Evolutionary conservation across 345 rosid genomes (phyloP), one percentile per base, ranked within the genome.

Genomic region (Anacardium occidentale): DNA sequence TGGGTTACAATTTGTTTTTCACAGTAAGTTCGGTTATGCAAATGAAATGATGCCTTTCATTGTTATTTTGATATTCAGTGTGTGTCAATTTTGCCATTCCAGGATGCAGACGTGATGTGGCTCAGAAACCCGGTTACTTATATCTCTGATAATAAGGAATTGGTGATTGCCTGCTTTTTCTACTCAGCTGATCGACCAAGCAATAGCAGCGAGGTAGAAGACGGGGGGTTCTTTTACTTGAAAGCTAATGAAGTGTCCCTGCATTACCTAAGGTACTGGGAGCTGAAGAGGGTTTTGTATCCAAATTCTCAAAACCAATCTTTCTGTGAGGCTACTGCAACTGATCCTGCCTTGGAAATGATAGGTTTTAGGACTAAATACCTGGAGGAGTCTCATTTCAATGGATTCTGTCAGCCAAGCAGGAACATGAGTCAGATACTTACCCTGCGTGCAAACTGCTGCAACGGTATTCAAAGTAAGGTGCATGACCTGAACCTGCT

Each of bases 31-130:
- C 18, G 4, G 70, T 22, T 15, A 24, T 24, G 1, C n/a, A 5
- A 37, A 37, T 37, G 42, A 37, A 8, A 37, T 37, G 42, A 37
- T 37, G 32, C 32, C 1, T 37, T 9, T 57, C 34, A 17, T 3
- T 61, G 29, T 62, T 10, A 42, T 32, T 42, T 47, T 70, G 32
- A 47, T 12, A 15, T 64, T 40, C 6, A 4, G 1, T 5, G 20
- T 9, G 6, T 66, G 7, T 14, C 24, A 37, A 63, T 3, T 50
- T 11, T 68, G 40, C 7, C 22, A 78, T 62, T n/a, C 70, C 81
- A 85, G 92, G 88, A 86, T 64, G 84, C 81, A 50, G 87, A 89
- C 62, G 85, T 79, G 22, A 76, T 84, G 85, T 86, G 91, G 92
- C 25, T 89, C 15, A 80, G 83, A 75, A 84, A 87, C 74, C 97